A percentile compares a stretch with the other conserved stretches of the same genome.
Evolutionary conservation across 2,329 filamentous ascomycete species (phyloP).

Genomic region (Elsinoe necatrix): DNA sequence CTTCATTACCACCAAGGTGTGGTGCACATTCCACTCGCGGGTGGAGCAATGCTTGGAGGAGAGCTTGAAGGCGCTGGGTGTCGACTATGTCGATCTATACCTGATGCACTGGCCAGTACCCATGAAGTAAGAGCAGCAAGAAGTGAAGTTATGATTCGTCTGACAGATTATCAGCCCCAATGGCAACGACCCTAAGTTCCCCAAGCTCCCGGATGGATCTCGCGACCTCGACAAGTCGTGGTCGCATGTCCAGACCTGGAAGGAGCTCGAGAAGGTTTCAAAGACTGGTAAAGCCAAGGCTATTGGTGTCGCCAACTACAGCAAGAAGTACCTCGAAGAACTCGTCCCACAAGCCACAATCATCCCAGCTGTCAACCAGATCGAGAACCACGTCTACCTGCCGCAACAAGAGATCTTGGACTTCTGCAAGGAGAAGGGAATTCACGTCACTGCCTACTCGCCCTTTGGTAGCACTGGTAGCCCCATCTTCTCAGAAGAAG

Average conservation of each 20-base stretch:
- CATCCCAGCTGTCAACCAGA: conserved; percentile 61
- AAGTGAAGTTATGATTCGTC: conserved; percentile 43
- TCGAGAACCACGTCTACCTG: conserved; percentile 64
- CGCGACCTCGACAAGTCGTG: conserved; percentile 63
- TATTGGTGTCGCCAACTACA: conserved; percentile 45
- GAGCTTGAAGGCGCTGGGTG: conserved; percentile 62
- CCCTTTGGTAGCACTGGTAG: conserved; percentile 43
- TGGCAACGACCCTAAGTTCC: conserved; percentile 62
- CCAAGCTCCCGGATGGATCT: conserved; percentile 62
- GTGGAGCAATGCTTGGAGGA: conserved; percentile 62
- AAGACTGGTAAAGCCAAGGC: conserved; percentile 41
- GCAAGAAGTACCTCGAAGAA: conserved; percentile 40
- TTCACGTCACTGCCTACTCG: conserved; percentile 63
- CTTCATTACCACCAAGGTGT: conserved; percentile 79
- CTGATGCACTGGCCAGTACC: conserved; percentile 77
- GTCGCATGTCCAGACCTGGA: conserved; percentile 70
- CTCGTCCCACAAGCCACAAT: conserved; percentile 53
- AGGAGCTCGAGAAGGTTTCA: conserved; percentile 59
- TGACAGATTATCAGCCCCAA: conserved; percentile 56
- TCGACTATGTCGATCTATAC: conserved; percentile 75
- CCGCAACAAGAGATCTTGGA: conserved; percentile 66
- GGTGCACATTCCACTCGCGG: conserved; percentile 68
- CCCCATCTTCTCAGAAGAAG: conserved; percentile 41
- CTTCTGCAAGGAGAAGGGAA: conserved; percentile 58
- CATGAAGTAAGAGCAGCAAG: conserved; percentile 64